Conservation (phyloP, 2,329 filamentous ascomycete species). For the Chrysosporium queenslandicum region DNA sequence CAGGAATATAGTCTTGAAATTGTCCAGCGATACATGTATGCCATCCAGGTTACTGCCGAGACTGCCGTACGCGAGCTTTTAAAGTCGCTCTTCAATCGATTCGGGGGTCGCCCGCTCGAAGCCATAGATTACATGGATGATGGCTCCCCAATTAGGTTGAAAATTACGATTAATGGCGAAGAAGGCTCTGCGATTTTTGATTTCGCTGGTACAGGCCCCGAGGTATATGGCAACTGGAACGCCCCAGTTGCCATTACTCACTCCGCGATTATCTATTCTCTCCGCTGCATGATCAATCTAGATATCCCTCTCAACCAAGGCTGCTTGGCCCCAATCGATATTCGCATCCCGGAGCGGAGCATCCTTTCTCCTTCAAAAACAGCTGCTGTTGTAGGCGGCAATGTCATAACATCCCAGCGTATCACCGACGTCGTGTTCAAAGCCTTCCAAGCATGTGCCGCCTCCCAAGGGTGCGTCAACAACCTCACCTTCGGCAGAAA, state of each 20-base stretch:
- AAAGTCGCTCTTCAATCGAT: constrained; percentile 58
- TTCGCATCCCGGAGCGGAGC: constrained; percentile 60
- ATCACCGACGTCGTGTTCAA: constrained; percentile 75
- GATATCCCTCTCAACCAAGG: constrained; percentile 83
- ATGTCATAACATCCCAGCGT: constrained; percentile 67
- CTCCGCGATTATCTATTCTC: constrained; percentile 75
- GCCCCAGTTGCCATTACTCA: constrained; percentile 74
- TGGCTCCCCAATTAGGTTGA: constrained; percentile 65
- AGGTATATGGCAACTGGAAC: constrained; percentile 72
- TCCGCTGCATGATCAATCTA: constrained; percentile 67
- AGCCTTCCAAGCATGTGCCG: constrained; percentile 69
- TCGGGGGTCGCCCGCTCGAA: constrained; percentile 54
- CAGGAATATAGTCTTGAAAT: constrained; percentile 66
- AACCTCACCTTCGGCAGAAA: constrained; percentile 64
- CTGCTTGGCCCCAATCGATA: constrained; percentile 65
- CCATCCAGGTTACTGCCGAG: constrained; percentile 72
- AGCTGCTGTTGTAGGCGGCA: constrained; percentile 73
- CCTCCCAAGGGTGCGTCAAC: constrained; percentile 71
- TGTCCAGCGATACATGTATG: constrained; percentile 74
- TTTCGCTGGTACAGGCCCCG: constrained; percentile 65
- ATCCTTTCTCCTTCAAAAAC: constrained; percentile 66
- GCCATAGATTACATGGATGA: constrained; percentile 83
- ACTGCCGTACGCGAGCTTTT: constrained; percentile 63
- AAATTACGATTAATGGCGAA: constrained; percentile 61
- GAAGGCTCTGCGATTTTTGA: constrained; percentile 71